phyloP scores from a whole-genome alignment of 2,329 filamentous ascomycete species.

The Gnomoniopsis sp. region DNA sequence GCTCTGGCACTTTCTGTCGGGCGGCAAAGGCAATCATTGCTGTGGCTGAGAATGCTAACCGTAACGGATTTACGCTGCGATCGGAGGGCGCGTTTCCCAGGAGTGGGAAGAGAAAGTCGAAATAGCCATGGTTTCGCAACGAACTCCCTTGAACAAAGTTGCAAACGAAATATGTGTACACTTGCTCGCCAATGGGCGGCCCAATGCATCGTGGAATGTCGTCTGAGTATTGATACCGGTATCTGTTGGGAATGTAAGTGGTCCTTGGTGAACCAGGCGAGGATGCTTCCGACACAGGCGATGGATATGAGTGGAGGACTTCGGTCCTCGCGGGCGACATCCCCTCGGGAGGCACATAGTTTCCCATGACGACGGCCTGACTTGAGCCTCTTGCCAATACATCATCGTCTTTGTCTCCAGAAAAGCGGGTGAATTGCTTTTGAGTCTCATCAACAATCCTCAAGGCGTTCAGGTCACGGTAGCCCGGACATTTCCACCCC shows the following conservation, averaged over 20 bases:
- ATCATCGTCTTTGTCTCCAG: conserved; percentile 14
- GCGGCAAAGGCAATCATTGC: conserved; percentile 18
- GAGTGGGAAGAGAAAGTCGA: conserved; percentile 17
- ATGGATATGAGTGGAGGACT: conserved; percentile 9
- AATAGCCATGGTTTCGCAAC: conserved; percentile 16
- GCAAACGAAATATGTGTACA: conserved; percentile 16
- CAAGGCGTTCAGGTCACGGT: conserved; percentile 17
- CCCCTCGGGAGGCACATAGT: neutral
- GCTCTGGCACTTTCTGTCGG: conserved; percentile 12
- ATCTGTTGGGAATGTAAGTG: neutral
- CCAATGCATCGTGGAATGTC: conserved; percentile 11
- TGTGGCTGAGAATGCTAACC: conserved; percentile 15
- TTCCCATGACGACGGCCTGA: conserved; percentile 1
- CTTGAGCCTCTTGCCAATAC: neutral
- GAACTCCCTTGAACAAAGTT: conserved; percentile 16
- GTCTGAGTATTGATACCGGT: conserved; percentile 4
- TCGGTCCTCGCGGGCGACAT: neutral
- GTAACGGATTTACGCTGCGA: conserved; percentile 9
- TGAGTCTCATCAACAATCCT: conserved; percentile 19
- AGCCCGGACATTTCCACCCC: conserved; percentile 18
- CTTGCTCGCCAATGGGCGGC: conserved; percentile 15
- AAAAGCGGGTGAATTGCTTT: conserved; percentile 18
- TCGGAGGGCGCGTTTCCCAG: conserved; percentile 8
- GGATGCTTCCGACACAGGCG: conserved; percentile 6
- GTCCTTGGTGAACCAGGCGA: neutral